Evolutionary conservation across 2,329 filamentous ascomycete genomes (phyloP).

Genomic region (Penicillium sp.): DNA sequence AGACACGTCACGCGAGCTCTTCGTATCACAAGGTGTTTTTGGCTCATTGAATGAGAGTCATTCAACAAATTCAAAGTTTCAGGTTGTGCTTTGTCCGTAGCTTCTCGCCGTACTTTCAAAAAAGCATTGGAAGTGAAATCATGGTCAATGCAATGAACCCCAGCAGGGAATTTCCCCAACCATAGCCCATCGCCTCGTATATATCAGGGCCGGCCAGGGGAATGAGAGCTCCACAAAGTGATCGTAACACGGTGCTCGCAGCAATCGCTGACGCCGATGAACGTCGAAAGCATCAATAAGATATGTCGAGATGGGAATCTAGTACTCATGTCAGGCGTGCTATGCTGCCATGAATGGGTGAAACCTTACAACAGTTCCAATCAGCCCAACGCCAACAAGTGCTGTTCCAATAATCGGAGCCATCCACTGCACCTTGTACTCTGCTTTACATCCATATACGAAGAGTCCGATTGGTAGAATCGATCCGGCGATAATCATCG

Average conservation of each 20-base stretch:
- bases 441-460: background rate
- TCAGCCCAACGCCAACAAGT: background rate
- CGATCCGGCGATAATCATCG: background rate
- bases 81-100: background rate
- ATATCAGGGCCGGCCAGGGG: conserved; percentile 1
- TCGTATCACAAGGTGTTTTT: background rate
- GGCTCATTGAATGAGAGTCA: too few relatives aligned
- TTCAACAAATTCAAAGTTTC: background rate
- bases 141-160: conserved; percentile 14
- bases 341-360: too few relatives aligned
- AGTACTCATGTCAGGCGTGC: background rate
- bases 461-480: conserved; percentile 40
- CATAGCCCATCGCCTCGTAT: background rate
- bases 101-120: background rate
- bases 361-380: background rate
- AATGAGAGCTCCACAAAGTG: background rate
- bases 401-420: background rate
- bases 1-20: background rate
- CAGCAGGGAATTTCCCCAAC: conserved; percentile 16
- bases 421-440: background rate
- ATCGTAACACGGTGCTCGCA: background rate
- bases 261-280: background rate
- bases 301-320: background rate
- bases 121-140: conserved; percentile 8
- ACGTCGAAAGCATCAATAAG: background rate